Base-by-base conservation (phyloP, 129 eudicot species). In the Centrapalus pauciflorus region DNA sequence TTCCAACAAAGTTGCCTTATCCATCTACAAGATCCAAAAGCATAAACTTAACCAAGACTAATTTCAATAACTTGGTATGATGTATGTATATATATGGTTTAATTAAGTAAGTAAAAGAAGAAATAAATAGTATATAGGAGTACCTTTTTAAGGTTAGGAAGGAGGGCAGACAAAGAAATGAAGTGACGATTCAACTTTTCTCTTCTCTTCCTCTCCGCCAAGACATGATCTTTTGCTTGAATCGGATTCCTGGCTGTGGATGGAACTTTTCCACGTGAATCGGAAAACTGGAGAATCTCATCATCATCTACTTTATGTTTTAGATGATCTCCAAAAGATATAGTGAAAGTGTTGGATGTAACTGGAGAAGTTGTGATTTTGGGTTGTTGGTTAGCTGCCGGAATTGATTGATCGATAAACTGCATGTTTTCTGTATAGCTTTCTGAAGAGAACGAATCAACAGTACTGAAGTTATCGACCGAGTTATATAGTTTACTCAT, bases 1-100 rank as follows among this genome's bases (percentile, higher is more conserved):
- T 60, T 64, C 77, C 1, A 85, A 67, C 33, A 85, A 76, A 1
- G 91, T 76, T 4, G 85, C 80, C 68, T 85, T 85, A 34, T 85
- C 91, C 85, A 85, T 71, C 87, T 85, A 62, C 57, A 56, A 33
- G 3, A 9, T 4, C 1, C 7, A 14, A 7, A 61, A 17, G 19
- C 3, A 4, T 34, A 41, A n/a, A n/a, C n/a, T n/a, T n/a, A n/a
- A n/a, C n/a, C n/a, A n/a, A n/a, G n/a, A n/a, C n/a, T n/a, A n/a
- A n/a, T n/a, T n/a, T n/a, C n/a, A n/a, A n/a, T n/a, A n/a, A n/a
- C n/a, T n/a, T n/a, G n/a, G n/a, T n/a, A n/a, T n/a, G n/a, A n/a
- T n/a, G n/a, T n/a, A n/a, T n/a, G n/a, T n/a, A n/a, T n/a, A n/a
- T n/a, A n/a, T n/a, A n/a, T n/a, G n/a, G n/a, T n/a, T n/a, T n/a